Percentiles rank a stretch among this genome's conserved stretches.
Evolutionary conservation across 1,284 basidiomycete genomes (phyloP).

Genomic region (Melampsora larici-populina): DNA sequence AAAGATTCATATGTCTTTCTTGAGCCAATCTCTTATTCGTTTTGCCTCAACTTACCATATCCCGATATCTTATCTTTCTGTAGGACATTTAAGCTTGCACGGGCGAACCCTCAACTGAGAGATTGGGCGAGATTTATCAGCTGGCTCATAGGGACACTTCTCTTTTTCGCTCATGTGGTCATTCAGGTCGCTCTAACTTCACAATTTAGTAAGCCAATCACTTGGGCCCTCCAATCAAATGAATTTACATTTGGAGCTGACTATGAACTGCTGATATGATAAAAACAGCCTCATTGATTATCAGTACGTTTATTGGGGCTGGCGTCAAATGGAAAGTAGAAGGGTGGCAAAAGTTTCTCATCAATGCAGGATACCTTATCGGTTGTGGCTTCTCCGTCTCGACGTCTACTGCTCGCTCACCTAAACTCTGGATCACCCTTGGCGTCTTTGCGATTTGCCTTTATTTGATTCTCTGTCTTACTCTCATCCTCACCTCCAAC

Average conservation of each 20-base stretch:
- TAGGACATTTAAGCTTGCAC: slow-evolving; percentile 40
- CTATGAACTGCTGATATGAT: too few relatives aligned
- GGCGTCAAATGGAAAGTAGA: slow-evolving; percentile 9
- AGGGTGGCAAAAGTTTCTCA: slow-evolving; percentile 33
- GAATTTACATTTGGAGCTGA: not conserved
- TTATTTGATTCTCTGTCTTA: slow-evolving; percentile 23
- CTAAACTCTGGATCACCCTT: slow-evolving; percentile 30
- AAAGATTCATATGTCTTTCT: not conserved
- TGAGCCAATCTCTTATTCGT: not conserved
- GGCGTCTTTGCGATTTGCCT: slow-evolving; percentile 21
- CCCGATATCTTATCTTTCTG: not conserved
- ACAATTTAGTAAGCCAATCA: slow-evolving; percentile 37
- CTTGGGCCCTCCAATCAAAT: not conserved
- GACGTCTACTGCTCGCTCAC: slow-evolving; percentile 31
- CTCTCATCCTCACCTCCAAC: slow-evolving; percentile 18
- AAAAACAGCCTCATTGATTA: slow-evolving; percentile 25
- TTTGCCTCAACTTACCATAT: not conserved
- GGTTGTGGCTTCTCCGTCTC: slow-evolving; percentile 21
- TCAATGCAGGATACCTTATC: slow-evolving; percentile 21
- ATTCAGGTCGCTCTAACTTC: slow-evolving; percentile 40
- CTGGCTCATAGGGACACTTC: slow-evolving; percentile 35
- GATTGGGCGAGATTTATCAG: slow-evolving; percentile 40
- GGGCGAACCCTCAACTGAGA: slow-evolving; percentile 31
- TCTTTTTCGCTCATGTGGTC: slow-evolving; percentile 39
- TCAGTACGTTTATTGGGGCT: slow-evolving; percentile 12